phyloP scores from a whole-genome alignment of 2,329 filamentous ascomycete genomes.

The Metarhizium anisopliae region DNA sequence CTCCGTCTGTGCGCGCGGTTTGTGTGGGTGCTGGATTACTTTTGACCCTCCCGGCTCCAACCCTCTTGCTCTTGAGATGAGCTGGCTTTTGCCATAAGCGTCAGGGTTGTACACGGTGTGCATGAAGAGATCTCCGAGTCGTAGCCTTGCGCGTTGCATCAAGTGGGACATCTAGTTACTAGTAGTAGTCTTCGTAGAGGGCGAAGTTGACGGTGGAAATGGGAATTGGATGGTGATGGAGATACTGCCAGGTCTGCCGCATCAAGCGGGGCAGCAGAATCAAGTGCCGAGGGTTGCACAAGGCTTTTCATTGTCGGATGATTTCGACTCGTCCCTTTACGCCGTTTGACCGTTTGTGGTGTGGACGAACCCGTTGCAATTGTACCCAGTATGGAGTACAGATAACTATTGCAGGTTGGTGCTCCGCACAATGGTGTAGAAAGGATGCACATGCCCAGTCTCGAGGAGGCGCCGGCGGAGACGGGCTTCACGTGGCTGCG shows the following conservation, averaged over 20 bases:
- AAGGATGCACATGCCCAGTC: background rate
- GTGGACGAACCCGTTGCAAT: background rate
- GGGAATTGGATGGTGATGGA: too few species aligned
- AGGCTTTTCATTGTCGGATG: background rate
- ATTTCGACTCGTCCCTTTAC: background rate
- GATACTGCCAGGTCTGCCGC: background rate
- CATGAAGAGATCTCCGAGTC: background rate
- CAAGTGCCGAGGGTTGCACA: background rate
- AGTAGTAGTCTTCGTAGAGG: too few species aligned
- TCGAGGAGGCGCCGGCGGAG: background rate
- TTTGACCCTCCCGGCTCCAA: too few species aligned
- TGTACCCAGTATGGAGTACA: too few species aligned
- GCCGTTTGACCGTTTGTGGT: background rate
- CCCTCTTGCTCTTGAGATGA: too few species aligned
- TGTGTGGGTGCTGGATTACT: too few species aligned
- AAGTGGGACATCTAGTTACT: background rate
- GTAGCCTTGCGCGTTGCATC: too few species aligned
- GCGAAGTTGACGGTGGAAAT: too few species aligned
- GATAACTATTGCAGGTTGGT: too few species aligned
- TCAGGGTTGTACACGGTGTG: background rate
- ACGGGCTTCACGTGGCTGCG: constrained; percentile 6
- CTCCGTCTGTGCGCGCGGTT: too few species aligned
- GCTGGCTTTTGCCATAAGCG: too few species aligned
- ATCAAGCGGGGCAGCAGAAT: background rate
- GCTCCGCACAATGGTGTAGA: too few species aligned